Base-by-base conservation (phyloP, 2,329 filamentous ascomycete species). In the Cryphonectria radicalis region DNA sequence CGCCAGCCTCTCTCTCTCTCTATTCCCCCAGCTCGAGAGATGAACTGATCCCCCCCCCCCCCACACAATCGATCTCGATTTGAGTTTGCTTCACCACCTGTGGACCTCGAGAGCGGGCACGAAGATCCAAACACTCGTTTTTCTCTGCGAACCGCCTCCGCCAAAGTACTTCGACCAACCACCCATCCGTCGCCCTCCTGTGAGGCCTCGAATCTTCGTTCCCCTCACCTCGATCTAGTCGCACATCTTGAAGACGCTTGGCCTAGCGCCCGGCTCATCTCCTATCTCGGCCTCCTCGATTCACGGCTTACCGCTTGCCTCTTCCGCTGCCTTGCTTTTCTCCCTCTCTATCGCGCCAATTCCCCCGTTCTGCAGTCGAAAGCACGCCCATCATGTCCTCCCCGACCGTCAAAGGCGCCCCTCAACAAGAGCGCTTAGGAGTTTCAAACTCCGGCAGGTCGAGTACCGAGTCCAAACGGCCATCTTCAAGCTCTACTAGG, bases 401-500 rank as follows among this genome's bases (percentile, higher is more conserved):
- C 63, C 35, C 64, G 25, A 42, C 63, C 59, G 62, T 35, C 63
- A 71, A 50, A 28, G 70, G 68, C 67, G 59, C 19, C 59, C 67
- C 57, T 66, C 72, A 63, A 63, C 40, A 64, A 42, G 71, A 73
- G 25, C 42, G 40, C 57, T 57, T 62, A 19, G 68, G 63, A n/a
- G 59, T 50, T 37, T 28, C 63, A 50, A 69, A 50, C 67, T 71
- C 72, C 43, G 62, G 66, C 32, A 55, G 67, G 46, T 63, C 67
- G 13, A 71, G 67, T 64, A 69, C 72, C 63, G 72, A 73, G 63
- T 53, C 63, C 32, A 59, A 60, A 57, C 69, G 70, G 14, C 67
- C 63, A 17, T 50, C 64, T 4, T 67, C 69, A 11, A 53, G 66
- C 66, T 71, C 67, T 17, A 50, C 19, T n/a, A 80, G 79, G 73